Evolutionary conservation across 805 yeast species (phyloP).

Genomic region (Metschnikowia picachoensis): DNA sequence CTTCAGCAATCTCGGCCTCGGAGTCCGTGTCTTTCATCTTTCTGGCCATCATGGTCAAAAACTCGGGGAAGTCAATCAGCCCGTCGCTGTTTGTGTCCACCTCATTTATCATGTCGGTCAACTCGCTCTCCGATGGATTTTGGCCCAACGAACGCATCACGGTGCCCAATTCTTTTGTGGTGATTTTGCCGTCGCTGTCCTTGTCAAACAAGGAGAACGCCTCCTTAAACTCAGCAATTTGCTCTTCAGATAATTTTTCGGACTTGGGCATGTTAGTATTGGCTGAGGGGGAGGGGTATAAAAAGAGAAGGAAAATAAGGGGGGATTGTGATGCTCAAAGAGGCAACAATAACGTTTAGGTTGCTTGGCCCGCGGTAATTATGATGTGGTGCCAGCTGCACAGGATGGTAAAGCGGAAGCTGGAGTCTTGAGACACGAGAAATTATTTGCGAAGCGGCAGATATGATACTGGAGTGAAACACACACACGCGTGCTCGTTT

Average conservation of each 20-base stretch:
- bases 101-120: constrained; percentile 95
- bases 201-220: constrained; percentile 96
- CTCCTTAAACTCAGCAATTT: constrained; percentile 94
- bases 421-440: too few species aligned
- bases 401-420: too few species aligned
- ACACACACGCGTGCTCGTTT: too few species aligned
- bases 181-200: constrained; percentile 95
- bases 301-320: not conserved
- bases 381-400: too few species aligned
- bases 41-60: constrained; percentile 39
- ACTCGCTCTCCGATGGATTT: constrained; percentile 93
- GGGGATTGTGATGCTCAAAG: not conserved
- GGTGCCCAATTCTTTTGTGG: constrained; percentile 92
- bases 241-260: constrained; percentile 91
- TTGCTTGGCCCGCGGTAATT: too few species aligned
- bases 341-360: too few species aligned
- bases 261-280: constrained; percentile 44
- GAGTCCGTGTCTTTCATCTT: constrained; percentile 96
- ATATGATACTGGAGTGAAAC: too few species aligned
- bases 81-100: constrained; percentile 96
- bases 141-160: constrained; percentile 99
- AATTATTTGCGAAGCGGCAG: too few species aligned
- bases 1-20: constrained; percentile 95
- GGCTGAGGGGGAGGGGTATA: not conserved
- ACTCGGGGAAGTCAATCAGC: constrained; percentile 46